Evolutionary conservation across 352 stramenopile genomes (phyloP).

Genomic region (Pythium phragmiticola): DNA sequence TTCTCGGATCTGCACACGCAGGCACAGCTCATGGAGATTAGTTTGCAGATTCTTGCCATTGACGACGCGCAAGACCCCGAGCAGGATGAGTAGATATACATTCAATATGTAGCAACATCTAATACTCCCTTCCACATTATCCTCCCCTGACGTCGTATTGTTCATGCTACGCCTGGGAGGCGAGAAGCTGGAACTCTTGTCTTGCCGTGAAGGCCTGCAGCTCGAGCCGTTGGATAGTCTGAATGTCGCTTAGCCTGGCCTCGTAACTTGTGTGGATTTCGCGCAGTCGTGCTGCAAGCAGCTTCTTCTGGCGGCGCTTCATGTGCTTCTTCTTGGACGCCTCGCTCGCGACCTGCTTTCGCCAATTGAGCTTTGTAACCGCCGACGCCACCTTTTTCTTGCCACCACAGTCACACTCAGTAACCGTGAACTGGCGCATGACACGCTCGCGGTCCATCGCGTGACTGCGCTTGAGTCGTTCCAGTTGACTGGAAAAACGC

Average conservation of each 20-base stretch:
- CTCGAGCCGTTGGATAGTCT: slow-evolving; percentile 26
- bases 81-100: slow-evolving; percentile 19
- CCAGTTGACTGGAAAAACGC: slow-evolving; percentile 21
- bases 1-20: slow-evolving; percentile 60
- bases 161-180: slow-evolving; percentile 1
- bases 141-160: background rate
- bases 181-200: slow-evolving; percentile 22
- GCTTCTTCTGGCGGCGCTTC: slow-evolving; percentile 71
- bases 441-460: slow-evolving; percentile 16
- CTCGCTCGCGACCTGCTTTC: slow-evolving; percentile 43
- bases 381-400: slow-evolving; percentile 12
- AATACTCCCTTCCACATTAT: background rate
- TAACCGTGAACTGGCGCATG: slow-evolving; percentile 12
- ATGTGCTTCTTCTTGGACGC: slow-evolving; percentile 70
- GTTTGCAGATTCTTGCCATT: slow-evolving; percentile 50
- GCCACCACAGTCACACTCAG: slow-evolving; percentile 16
- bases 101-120: background rate
- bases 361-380: slow-evolving; percentile 42
- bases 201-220: slow-evolving; percentile 20
- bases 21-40: slow-evolving; percentile 62
- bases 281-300: slow-evolving; percentile 39
- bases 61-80: slow-evolving; percentile 38
- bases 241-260: slow-evolving; percentile 19
- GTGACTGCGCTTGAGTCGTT: slow-evolving; percentile 17
- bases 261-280: slow-evolving; percentile 16